Evolutionary conservation across 768 basidiomycete genomes (phyloP), one percentile per base, ranked within the genome.

Genomic region (Tulasnella sp.): DNA sequence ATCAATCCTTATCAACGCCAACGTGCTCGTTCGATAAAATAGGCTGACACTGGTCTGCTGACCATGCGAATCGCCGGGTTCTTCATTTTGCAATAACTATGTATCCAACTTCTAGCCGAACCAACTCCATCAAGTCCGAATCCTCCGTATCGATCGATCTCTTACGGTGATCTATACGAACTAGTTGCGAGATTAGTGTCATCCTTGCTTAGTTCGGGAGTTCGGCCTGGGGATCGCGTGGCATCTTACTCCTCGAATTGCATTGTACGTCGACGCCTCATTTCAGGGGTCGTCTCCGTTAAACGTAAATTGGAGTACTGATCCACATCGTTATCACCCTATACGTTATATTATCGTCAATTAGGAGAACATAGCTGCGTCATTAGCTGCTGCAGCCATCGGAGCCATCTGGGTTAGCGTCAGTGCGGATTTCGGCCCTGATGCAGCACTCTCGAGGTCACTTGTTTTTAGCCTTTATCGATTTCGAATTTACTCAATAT

Each of bases 391-490:
- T 15, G 67, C 78, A 33, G 81, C 83, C 19, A 66, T 85, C 45
- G 84, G 73, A 59, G 83, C 72, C n/a, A 82, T 88, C 37, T 89
- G 83, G 81, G 83, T 84, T 37, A 79, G 77, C 59, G 83, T 82
- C 12, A 82, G 84, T 15, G 77, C 83, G 13, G 85, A 88, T 64
- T 87, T 88, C 64, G 85, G 81, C n/a, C 68, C 81, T 16, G 73
- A 77, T 55, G 34, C 47, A 13, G 47, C 47, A 9, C 29, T 48
- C 34, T 48, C 47, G 19, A 48, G 47, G 47, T 48, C 16, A 31
- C 3, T 8, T 6, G 10, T 5, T n/a, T 6, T 40, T n/a, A 6
- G 6, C 39, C 27, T 40, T 10, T 40, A 39, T 48, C 40, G n/a
- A 22, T 25, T 13, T 33, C 33, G n/a, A 16, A 19, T 8, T 33